Evolutionary conservation across 202 grass and related monocot genomes (phyloP).

Genomic region (Bolboschoenoplectus hybrid): DNA sequence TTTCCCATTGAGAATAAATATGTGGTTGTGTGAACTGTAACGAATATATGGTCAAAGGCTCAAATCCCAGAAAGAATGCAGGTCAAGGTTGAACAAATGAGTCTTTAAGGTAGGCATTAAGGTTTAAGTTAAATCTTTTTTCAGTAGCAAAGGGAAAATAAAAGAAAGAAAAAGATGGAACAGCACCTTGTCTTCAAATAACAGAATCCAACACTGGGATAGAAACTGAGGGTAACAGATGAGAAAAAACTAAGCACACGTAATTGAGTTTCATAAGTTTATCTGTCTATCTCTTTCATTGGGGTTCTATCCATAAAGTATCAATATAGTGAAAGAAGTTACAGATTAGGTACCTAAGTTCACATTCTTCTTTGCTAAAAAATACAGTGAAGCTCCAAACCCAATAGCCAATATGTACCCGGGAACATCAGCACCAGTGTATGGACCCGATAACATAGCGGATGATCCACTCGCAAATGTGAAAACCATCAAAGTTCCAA

Average conservation of each 20-base stretch:
- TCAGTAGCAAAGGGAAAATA: background rate
- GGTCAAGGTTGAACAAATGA: background rate
- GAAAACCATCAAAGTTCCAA: conserved; percentile 83
- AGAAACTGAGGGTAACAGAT: background rate
- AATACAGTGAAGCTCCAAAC: conserved; percentile 89
- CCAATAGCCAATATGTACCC: conserved; percentile 79
- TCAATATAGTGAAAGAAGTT: conserved; percentile 15
- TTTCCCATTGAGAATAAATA: conserved; percentile 1
- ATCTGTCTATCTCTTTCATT: background rate
- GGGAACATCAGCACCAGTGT: conserved; percentile 71
- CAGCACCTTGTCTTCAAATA: background rate
- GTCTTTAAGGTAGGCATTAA: background rate
- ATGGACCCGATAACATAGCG: conserved; percentile 53
- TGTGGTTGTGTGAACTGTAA: background rate
- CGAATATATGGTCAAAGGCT: background rate
- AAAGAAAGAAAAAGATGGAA: background rate
- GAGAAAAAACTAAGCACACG: background rate
- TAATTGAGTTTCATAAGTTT: conserved; percentile 14
- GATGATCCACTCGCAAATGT: conserved; percentile 82
- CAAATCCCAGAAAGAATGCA: background rate
- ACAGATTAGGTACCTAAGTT: conserved; percentile 63
- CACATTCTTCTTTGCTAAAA: conserved; percentile 90
- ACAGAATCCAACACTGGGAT: background rate
- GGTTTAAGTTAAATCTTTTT: background rate
- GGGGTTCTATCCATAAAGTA: background rate